Evolutionary conservation across 2,329 filamentous ascomycete genomes (phyloP).

Genomic region (Ophiocordyceps camponoti-saundersi): DNA sequence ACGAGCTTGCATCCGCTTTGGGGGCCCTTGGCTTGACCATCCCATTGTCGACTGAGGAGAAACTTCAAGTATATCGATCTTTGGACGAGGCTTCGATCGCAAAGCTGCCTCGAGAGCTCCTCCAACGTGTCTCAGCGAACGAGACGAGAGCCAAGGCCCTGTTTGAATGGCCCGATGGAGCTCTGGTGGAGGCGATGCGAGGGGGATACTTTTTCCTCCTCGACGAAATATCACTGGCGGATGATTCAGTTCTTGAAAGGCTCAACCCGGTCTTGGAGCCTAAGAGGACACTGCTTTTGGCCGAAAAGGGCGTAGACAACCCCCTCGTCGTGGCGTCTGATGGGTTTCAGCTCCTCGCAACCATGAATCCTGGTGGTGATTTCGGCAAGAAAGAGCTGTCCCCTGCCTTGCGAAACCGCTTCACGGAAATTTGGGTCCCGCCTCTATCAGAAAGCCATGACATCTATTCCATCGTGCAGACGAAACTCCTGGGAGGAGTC

Average conservation of each 20-base stretch:
- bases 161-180: slow-evolving; percentile 94
- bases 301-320: slow-evolving; percentile 80
- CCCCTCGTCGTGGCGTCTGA: slow-evolving; percentile 59
- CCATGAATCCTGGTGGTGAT: slow-evolving; percentile 98
- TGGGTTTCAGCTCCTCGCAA: slow-evolving; percentile 91
- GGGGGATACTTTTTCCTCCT: slow-evolving; percentile 79
- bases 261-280: slow-evolving; percentile 94
- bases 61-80: slow-evolving; percentile 38
- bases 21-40: slow-evolving; percentile 19
- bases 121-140: slow-evolving; percentile 27
- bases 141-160: slow-evolving; percentile 59
- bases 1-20: slow-evolving; percentile 38
- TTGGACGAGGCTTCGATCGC: slow-evolving; percentile 28
- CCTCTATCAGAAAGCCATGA: slow-evolving; percentile 72
- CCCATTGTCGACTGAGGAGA: slow-evolving; percentile 29
- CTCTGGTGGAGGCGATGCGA: slow-evolving; percentile 86
- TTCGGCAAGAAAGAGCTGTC: slow-evolving; percentile 97
- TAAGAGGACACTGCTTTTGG: slow-evolving; percentile 67
- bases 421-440: slow-evolving; percentile 98
- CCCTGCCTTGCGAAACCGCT: slow-evolving; percentile 83
- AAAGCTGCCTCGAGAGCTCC: slow-evolving; percentile 29
- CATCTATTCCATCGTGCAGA: slow-evolving; percentile 67
- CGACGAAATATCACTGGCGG: slow-evolving; percentile 93
- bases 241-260: slow-evolving; percentile 91
- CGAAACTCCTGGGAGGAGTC: slow-evolving; percentile 46